Conservation (phyloP, 805 yeast genomes). For the Lipomyces oligophaga region DNA sequence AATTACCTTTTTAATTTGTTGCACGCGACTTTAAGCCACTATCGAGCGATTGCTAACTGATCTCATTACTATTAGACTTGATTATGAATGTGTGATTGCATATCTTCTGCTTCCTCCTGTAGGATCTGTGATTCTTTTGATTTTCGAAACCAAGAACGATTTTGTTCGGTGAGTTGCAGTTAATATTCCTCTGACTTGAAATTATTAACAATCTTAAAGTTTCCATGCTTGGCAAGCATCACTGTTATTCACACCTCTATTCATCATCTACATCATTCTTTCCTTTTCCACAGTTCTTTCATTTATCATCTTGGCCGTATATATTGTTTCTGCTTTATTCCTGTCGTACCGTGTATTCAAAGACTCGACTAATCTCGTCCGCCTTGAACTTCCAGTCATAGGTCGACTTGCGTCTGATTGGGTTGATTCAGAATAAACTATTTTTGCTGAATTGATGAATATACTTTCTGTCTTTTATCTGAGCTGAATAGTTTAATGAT, state of each 20-base stretch:
- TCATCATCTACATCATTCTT: slow-evolving; percentile 25
- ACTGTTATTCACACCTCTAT: slow-evolving; percentile 26
- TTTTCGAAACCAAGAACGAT: slow-evolving; percentile 29
- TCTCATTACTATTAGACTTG: slow-evolving; percentile 12
- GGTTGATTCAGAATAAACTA: slow-evolving; percentile 26
- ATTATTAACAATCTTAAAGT: slow-evolving; percentile 3
- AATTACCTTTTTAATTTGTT: background rate
- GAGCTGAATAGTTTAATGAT: background rate
- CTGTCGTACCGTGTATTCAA: slow-evolving; percentile 23
- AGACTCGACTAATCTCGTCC: slow-evolving; percentile 20
- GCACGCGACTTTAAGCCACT: no score
- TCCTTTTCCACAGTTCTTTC: slow-evolving; percentile 28
- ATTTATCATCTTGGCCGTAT: slow-evolving; percentile 20
- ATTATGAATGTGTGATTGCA: slow-evolving; percentile 25
- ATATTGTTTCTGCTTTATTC: slow-evolving; percentile 19
- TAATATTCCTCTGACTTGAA: no score
- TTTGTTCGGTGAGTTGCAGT: slow-evolving; percentile 22
- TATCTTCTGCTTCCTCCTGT: slow-evolving; percentile 28
- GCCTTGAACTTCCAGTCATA: slow-evolving; percentile 27
- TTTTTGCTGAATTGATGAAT: background rate
- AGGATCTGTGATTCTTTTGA: slow-evolving; percentile 23
- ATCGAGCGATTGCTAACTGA: background rate
- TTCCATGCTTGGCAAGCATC: slow-evolving; percentile 30
- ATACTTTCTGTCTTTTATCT: background rate
- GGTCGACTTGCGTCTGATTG: slow-evolving; percentile 27